A percentile compares a stretch with the other conserved stretches of the same genome.
phyloP scores from a whole-genome alignment of 108 stramenopile species.

The Nitzschia sp. region DNA sequence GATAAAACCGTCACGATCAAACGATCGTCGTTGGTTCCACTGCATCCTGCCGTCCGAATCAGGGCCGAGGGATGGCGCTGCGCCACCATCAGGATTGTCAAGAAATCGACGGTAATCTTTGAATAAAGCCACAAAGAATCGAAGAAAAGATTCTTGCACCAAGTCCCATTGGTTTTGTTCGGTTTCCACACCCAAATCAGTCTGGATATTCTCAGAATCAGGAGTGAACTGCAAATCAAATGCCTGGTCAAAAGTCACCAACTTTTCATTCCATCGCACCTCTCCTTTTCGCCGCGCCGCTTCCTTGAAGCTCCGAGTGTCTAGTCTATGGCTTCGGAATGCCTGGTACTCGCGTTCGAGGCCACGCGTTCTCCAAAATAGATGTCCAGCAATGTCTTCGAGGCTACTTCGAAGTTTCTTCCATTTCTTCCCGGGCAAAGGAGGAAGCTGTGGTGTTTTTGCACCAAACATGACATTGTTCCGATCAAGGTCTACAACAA shows the following conservation, averaged over 20 bases:
- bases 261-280: conserved; percentile 74
- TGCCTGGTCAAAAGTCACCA: conserved; percentile 70
- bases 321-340: conserved; percentile 1
- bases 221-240: conserved; percentile 78
- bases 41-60: conserved; percentile 19
- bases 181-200: conserved; percentile 33
- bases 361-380: conserved; percentile 80
- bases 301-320: conserved; percentile 11
- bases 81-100: conserved; percentile 24
- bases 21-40: conserved; percentile 41
- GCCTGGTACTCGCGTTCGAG: conserved; percentile 50
- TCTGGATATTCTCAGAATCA: conserved; percentile 36
- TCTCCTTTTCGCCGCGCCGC: conserved; percentile 34
- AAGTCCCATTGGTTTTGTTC: conserved; percentile 79
- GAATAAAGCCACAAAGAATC: conserved; percentile 84
- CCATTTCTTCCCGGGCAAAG: conserved; percentile 69
- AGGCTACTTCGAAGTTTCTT: conserved; percentile 65
- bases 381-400: conserved; percentile 70
- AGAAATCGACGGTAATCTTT: conserved; percentile 84
- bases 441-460: conserved; percentile 55
- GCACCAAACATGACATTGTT: conserved; percentile 71
- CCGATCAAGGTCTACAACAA: conserved; percentile 89
- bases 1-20: conserved; percentile 61
- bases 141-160: conserved; percentile 89
- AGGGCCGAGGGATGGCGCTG: background rate